A percentile compares a stretch with the other conserved stretches of the same genome.
These are phyloP conservation scores for Ascochyta viciae-villosae DNA, from an alignment of 2,329 filamentous ascomycete genomes.

Conservation along the genomic window DNA sequence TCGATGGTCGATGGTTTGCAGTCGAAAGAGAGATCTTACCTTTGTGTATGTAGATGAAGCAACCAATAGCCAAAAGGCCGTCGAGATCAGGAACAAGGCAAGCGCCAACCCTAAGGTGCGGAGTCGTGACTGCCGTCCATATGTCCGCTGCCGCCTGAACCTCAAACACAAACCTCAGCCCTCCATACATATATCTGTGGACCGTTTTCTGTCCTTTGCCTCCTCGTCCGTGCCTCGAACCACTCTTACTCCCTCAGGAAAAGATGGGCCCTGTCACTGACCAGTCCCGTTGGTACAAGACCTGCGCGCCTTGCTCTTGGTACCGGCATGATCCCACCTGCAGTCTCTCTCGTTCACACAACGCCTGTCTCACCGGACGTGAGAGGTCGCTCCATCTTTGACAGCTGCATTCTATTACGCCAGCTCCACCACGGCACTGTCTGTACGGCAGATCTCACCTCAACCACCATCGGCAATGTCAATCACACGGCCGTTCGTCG, in stretches of 20 bases:
- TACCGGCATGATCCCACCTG: constrained; percentile 25
- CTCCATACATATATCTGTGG: constrained; percentile 8
- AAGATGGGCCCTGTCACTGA: constrained; percentile 6
- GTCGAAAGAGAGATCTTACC: background rate
- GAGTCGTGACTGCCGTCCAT: background rate
- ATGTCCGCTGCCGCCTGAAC: constrained; percentile 1
- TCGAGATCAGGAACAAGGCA: background rate
- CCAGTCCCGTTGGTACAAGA: constrained; percentile 9
- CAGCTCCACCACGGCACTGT: constrained; percentile 8
- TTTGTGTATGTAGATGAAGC: background rate
- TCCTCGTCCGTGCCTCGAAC: constrained; percentile 12
- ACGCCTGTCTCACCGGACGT: constrained; percentile 20
- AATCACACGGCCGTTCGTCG: constrained; percentile 16
- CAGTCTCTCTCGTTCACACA: constrained; percentile 16
- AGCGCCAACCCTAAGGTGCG: background rate
- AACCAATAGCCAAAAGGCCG: background rate
- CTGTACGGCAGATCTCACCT: constrained; percentile 7
- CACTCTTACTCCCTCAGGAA: constrained; percentile 12
- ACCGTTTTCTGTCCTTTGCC: constrained; percentile 1
- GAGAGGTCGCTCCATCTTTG: constrained; percentile 33
- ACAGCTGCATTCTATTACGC: constrained; percentile 15
- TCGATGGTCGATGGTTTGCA: background rate
- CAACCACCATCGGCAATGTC: constrained; percentile 13
- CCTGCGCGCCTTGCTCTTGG: constrained; percentile 7
- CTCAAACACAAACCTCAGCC: constrained; percentile 8